Conservation (phyloP, 352 stramenopile species). For the Lagenidium giganteum region DNA sequence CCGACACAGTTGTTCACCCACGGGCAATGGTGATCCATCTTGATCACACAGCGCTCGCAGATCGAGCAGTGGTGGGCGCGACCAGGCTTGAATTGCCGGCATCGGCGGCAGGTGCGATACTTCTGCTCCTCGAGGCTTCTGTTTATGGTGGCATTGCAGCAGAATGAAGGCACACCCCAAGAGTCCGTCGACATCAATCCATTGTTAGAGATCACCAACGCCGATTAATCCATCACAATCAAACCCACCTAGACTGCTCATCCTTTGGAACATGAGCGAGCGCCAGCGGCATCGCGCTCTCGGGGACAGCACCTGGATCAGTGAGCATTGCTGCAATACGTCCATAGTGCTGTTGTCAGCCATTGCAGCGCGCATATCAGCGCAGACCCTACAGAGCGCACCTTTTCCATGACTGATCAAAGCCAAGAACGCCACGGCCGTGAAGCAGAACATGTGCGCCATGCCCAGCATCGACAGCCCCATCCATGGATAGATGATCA, state of each 20-base stretch:
- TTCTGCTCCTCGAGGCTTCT: constrained; percentile 73
- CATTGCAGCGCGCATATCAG: not conserved
- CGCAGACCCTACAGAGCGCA: constrained; percentile 12
- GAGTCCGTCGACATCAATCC: too few species aligned
- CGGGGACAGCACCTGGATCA: constrained; percentile 95
- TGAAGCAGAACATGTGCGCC: constrained; percentile 68
- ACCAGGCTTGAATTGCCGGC: constrained; percentile 95
- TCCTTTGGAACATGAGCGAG: constrained; percentile 73
- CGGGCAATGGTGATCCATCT: constrained; percentile 99
- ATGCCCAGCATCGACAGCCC: constrained; percentile 61
- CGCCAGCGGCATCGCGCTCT: constrained; percentile 87
- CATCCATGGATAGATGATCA: constrained; percentile 90
- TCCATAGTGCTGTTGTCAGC: constrained; percentile 1
- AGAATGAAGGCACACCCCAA: too few species aligned
- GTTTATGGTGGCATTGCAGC: too few species aligned
- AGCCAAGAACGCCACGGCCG: constrained; percentile 80
- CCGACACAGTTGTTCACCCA: constrained; percentile 99
- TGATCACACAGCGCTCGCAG: constrained; percentile 94
- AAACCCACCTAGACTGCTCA: constrained; percentile 49
- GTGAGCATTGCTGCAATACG: constrained; percentile 91
- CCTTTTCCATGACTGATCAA: constrained; percentile 93
- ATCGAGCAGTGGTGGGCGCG: constrained; percentile 97
- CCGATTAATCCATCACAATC: not conserved
- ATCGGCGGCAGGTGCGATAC: constrained; percentile 85
- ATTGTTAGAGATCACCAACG: not conserved